A percentile compares a stretch with the other conserved stretches of the same genome.
Conservation (phyloP, 495 filamentous ascomycete species). For the Mycothermus thermophilus region DNA sequence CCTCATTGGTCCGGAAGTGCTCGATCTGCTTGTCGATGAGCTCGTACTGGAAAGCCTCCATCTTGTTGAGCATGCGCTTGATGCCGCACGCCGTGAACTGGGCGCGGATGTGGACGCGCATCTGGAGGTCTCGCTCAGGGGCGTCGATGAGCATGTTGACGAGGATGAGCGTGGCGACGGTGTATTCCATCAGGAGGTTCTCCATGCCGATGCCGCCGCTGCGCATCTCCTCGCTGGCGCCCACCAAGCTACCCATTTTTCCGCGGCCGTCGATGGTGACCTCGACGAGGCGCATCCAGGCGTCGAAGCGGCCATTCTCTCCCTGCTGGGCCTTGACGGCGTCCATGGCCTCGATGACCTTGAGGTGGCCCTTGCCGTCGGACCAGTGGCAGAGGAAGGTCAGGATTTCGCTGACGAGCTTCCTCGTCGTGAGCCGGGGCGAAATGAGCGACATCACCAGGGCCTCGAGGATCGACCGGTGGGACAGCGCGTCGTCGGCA, state of each 20-base stretch:
- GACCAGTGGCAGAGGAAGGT: conserved; percentile 94
- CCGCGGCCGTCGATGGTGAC: conserved; percentile 93
- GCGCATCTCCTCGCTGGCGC: conserved; percentile 91
- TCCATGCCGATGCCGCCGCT: conserved; percentile 98
- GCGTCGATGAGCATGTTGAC: conserved; percentile 96
- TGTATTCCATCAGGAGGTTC: conserved; percentile 98
- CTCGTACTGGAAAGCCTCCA: conserved; percentile 98
- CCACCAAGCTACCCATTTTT: conserved; percentile 96
- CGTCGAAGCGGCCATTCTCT: conserved; percentile 92
- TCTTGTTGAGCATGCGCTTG: conserved; percentile 86
- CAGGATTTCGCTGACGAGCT: conserved; percentile 89
- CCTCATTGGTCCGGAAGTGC: conserved; percentile 82
- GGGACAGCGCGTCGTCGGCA: conserved; percentile 86
- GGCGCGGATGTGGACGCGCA: conserved; percentile 85
- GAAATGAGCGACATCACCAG: conserved; percentile 79
- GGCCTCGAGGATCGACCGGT: conserved; percentile 79
- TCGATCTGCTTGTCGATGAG: conserved; percentile 98
- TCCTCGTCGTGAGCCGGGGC: conserved; percentile 78
- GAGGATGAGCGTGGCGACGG: conserved; percentile 83
- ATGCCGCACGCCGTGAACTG: conserved; percentile 95
- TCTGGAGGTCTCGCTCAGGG: conserved; percentile 71
- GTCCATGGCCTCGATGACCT: conserved; percentile 88
- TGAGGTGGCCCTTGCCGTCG: conserved; percentile 84
- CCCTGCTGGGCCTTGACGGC: conserved; percentile 76
- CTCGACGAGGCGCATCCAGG: conserved; percentile 98